phyloP scores from a whole-genome alignment of 2,329 filamentous ascomycete species.

The Phoma sp. region DNA sequence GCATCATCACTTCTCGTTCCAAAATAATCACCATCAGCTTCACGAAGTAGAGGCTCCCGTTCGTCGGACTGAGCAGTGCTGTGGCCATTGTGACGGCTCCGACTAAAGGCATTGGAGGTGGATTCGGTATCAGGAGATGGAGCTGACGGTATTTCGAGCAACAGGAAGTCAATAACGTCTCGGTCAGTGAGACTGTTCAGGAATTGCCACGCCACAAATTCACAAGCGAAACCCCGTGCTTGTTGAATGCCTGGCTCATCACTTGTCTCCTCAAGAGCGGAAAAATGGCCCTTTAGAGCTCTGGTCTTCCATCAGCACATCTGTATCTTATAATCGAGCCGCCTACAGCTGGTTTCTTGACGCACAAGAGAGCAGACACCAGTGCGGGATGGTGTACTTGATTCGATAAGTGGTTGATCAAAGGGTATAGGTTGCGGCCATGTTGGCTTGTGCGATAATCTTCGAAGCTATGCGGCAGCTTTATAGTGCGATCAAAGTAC shows the following conservation, averaged over 20 bases:
- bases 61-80: conserved; percentile 23
- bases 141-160: conserved; percentile 69
- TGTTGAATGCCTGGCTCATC: conserved; percentile 69
- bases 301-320: conserved; percentile 50
- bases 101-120: conserved; percentile 11
- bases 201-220: conserved; percentile 82
- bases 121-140: conserved; percentile 22
- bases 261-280: conserved; percentile 62
- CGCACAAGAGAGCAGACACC: conserved; percentile 75
- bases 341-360: conserved; percentile 23
- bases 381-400: conserved; percentile 71
- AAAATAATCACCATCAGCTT: conserved; percentile 31
- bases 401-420: conserved; percentile 69
- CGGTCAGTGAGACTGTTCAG: conserved; percentile 72
- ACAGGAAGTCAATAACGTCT: conserved; percentile 75
- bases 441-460: conserved; percentile 72
- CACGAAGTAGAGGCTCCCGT: conserved; percentile 34
- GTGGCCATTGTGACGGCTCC: conserved; percentile 20
- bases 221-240: conserved; percentile 74
- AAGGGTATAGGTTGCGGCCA: conserved; percentile 61
- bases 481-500: conserved; percentile 62
- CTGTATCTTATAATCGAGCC: background rate
- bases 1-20: conserved; percentile 28
- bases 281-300: conserved; percentile 76
- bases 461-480: conserved; percentile 73